Conservation (phyloP, 2,329 filamentous ascomycete genomes). For the Claviceps pazoutovae region DNA sequence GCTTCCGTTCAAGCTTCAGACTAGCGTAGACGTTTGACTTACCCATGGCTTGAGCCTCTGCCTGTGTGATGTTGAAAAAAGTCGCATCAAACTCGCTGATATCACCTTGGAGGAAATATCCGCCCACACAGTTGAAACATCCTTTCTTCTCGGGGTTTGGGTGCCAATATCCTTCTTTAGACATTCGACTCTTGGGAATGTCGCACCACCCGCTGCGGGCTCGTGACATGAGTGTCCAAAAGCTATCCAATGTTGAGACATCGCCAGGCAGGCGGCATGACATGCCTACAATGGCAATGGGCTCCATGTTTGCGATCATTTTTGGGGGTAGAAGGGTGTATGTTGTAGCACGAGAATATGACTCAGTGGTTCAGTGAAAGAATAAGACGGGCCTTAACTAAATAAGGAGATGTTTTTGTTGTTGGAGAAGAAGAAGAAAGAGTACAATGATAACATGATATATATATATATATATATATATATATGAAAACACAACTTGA, state of each 20-base stretch:
- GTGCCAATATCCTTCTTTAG: conserved; percentile 26
- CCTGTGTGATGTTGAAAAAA: conserved; percentile 37
- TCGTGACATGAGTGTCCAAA: conserved; percentile 30
- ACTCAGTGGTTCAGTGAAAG: background rate
- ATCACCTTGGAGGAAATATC: conserved; percentile 32
- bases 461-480: too few relatives aligned
- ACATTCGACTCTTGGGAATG: conserved; percentile 33
- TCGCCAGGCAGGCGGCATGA: conserved; percentile 31
- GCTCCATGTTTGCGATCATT: conserved; percentile 8
- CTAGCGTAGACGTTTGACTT: background rate
- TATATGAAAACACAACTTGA: background rate
- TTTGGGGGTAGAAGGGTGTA: conserved; percentile 1
- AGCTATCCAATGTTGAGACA: conserved; percentile 26
- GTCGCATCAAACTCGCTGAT: conserved; percentile 34
- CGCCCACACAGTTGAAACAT: conserved; percentile 21
- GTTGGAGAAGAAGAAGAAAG: background rate
- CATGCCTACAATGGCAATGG: conserved; percentile 34
- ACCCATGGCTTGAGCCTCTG: conserved; percentile 35
- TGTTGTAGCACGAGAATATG: background rate
- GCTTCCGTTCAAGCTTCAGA: background rate
- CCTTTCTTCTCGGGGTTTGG: conserved; percentile 29
- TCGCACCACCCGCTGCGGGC: conserved; percentile 26
- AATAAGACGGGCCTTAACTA: background rate
- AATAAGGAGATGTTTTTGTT: too few relatives aligned
- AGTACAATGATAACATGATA: background rate